A percentile compares a stretch with the other conserved stretches of the same genome.
Conservation (phyloP, 345 rosid species). For the Rhodamnia argentea region DNA sequence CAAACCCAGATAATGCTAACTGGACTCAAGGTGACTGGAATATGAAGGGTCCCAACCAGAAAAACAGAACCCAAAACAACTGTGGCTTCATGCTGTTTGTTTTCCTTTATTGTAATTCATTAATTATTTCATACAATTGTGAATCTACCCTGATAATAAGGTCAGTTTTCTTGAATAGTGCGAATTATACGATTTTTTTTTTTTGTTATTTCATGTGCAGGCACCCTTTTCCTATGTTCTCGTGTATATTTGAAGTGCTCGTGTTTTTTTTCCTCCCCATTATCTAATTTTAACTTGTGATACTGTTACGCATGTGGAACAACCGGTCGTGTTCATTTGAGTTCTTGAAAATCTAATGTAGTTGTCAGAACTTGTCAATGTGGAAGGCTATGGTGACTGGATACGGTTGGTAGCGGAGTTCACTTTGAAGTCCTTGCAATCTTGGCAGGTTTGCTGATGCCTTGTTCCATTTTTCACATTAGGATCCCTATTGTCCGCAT, state of each 20-base stretch:
- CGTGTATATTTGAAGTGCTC: background rate
- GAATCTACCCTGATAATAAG: background rate
- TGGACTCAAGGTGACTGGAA: background rate
- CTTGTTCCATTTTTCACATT: background rate
- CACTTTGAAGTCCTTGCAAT: conserved; percentile 86
- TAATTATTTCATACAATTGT: background rate
- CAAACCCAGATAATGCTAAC: background rate
- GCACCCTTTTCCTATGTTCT: background rate
- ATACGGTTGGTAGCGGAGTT: conserved; percentile 94
- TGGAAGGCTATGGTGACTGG: conserved; percentile 98
- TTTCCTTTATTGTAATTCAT: background rate
- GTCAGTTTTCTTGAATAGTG: background rate
- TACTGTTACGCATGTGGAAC: background rate
- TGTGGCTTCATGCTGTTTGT: background rate
- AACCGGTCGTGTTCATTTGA: background rate
- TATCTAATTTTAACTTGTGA: background rate
- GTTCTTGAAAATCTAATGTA: conserved; percentile 18
- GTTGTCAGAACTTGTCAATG: conserved; percentile 97
- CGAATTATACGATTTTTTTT: background rate
- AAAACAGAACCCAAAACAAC: background rate
- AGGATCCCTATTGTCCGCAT: background rate
- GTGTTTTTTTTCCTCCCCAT: background rate
- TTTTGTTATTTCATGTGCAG: background rate
- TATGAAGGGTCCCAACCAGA: background rate
- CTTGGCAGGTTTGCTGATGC: conserved; percentile 76